Percentiles rank a stretch among this genome's conserved stretches.
Evolutionary conservation across 768 basidiomycete genomes (phyloP).

Genomic region (Lentinula lateritia): DNA sequence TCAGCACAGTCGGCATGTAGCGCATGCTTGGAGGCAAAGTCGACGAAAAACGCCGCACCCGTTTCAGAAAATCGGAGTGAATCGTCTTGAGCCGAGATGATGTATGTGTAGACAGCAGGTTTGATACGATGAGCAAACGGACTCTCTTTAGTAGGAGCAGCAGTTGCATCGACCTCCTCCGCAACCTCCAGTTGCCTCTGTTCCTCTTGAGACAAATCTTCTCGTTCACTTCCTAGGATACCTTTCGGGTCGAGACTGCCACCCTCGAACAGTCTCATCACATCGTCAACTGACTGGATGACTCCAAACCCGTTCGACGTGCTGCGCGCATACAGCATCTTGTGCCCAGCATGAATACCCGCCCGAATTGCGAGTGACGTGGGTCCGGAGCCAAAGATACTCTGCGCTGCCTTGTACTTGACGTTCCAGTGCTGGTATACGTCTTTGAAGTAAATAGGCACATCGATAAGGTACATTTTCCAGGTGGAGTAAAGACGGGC

Average conservation of each 20-base stretch:
- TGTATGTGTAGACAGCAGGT: constrained; percentile 82
- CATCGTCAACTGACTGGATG: constrained; percentile 42
- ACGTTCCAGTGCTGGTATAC: constrained; percentile 61
- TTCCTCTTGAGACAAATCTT: not conserved
- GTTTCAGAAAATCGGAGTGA: constrained; percentile 83
- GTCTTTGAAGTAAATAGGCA: constrained; percentile 56
- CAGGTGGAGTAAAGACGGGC: constrained; percentile 71
- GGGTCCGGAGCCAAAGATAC: constrained; percentile 58
- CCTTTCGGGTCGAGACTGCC: constrained; percentile 1
- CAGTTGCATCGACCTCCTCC: not conserved
- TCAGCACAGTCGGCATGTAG: constrained; percentile 71
- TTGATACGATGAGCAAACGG: constrained; percentile 48
- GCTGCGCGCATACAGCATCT: constrained; percentile 67
- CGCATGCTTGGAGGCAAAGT: constrained; percentile 84
- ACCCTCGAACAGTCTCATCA: constrained; percentile 37
- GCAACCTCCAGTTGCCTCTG: not conserved
- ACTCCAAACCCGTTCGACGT: constrained; percentile 58
- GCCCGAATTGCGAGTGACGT: constrained; percentile 58
- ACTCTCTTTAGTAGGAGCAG: not conserved
- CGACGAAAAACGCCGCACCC: constrained; percentile 81
- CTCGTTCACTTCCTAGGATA: not conserved
- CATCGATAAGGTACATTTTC: constrained; percentile 64
- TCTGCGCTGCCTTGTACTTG: constrained; percentile 63
- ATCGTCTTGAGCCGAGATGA: constrained; percentile 71
- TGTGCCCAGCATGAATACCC: constrained; percentile 67